A percentile compares a stretch with the other conserved stretches of the same genome.
Evolutionary conservation across 768 basidiomycete species (phyloP).

Genomic region (Tulasnella sp.): DNA sequence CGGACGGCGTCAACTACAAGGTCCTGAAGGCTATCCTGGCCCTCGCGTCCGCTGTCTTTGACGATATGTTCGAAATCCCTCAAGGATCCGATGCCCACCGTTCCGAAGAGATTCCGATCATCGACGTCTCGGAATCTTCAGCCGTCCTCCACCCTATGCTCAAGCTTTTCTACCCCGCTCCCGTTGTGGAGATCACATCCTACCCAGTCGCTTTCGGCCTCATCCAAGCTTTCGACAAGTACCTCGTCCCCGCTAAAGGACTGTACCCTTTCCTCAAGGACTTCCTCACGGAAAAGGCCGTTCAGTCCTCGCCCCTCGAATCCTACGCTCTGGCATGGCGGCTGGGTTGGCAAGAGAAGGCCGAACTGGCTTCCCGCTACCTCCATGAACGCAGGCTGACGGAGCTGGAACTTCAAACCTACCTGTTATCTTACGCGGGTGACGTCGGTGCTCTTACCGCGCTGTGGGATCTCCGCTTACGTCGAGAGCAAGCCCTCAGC

Average conservation of each 20-base stretch:
- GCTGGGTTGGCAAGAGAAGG: conserved; percentile 6
- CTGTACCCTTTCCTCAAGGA: background rate
- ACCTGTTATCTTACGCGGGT: background rate
- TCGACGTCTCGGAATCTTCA: conserved; percentile 18
- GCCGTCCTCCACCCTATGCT: background rate
- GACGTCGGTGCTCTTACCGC: conserved; percentile 8
- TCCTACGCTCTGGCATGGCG: conserved; percentile 15
- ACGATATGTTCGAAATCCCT: conserved; percentile 43
- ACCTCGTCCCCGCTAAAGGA: background rate
- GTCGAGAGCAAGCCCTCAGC: conserved; percentile 4
- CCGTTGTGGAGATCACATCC: background rate
- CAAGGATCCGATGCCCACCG: background rate
- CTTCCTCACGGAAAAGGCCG: background rate
- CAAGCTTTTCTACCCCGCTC: conserved; percentile 6
- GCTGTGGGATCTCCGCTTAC: conserved; percentile 14
- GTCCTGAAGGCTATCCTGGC: conserved; percentile 54
- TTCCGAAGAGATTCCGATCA: background rate
- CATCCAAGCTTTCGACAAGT: conserved; percentile 16
- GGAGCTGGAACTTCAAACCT: background rate
- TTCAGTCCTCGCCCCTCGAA: background rate
- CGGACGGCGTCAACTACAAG: conserved; percentile 50
- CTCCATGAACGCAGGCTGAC: background rate
- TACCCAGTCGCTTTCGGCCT: background rate
- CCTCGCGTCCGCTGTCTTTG: conserved; percentile 56
- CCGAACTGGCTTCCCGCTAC: conserved; percentile 11